Evolutionary conservation across 352 stramenopile genomes (phyloP).

Genomic region (Globisporangium paddicum): DNA sequence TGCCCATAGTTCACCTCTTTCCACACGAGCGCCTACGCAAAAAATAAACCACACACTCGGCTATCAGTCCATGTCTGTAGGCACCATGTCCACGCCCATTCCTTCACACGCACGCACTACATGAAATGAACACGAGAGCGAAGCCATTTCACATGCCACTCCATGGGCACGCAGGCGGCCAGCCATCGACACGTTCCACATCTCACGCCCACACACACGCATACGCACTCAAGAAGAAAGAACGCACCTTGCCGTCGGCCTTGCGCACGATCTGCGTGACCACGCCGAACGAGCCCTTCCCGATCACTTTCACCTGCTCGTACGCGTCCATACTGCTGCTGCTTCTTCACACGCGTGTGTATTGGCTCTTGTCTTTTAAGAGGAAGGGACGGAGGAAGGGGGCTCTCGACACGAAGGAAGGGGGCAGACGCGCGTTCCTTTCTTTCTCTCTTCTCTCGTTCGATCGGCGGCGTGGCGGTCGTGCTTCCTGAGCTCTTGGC

Average conservation of each 20-base stretch:
- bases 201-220: no score
- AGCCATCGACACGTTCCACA: no score
- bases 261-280: conserved; percentile 89
- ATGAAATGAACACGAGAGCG: no score
- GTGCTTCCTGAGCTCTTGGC: no score
- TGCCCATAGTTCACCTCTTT: conserved; percentile 91
- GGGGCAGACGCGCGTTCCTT: not conserved
- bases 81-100: not conserved
- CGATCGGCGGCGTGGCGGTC: not conserved
- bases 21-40: conserved; percentile 87
- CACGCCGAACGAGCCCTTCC: conserved; percentile 90
- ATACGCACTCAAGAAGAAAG: no score
- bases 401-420: not conserved
- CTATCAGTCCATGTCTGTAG: not conserved
- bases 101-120: no score
- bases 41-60: not conserved
- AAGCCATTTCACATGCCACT: no score
- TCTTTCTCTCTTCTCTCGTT: not conserved
- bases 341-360: not conserved
- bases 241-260: conserved; percentile 76
- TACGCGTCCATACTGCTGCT: conserved; percentile 73
- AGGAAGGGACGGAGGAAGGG: not conserved
- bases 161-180: no score
- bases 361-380: no score
- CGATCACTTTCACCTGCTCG: conserved; percentile 86